Evolutionary conservation across 2,329 filamentous ascomycete genomes (phyloP).

Genomic region (Domatiomyces globalis): DNA sequence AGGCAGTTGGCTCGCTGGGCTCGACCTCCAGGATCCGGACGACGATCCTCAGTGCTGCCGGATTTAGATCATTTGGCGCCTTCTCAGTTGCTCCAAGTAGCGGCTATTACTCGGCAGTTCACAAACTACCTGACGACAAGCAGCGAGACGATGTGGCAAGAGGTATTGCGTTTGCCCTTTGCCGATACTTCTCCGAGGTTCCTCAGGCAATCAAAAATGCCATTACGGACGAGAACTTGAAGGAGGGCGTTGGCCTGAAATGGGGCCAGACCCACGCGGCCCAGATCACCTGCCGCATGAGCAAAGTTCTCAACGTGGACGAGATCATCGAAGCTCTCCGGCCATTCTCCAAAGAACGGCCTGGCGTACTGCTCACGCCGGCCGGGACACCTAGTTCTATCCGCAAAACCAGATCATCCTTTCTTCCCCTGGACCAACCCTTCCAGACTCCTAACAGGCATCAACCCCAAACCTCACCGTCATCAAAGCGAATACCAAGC

Average conservation of each 20-base stretch:
- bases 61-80: conserved; percentile 77
- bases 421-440: conserved; percentile 11
- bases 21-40: conserved; percentile 90
- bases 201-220: conserved; percentile 60
- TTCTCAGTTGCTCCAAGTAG: conserved; percentile 89
- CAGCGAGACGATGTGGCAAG: conserved; percentile 91
- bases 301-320: conserved; percentile 59
- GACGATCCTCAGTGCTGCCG: conserved; percentile 79
- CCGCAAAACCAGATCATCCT: conserved; percentile 16
- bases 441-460: conserved; percentile 6
- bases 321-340: conserved; percentile 59
- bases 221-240: conserved; percentile 36
- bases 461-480: background rate
- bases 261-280: conserved; percentile 70
- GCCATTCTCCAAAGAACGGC: conserved; percentile 17
- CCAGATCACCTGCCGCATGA: conserved; percentile 73
- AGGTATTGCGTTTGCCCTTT: conserved; percentile 78
- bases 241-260: conserved; percentile 15
- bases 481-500: conserved; percentile 12
- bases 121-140: conserved; percentile 78
- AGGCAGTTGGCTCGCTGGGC: conserved; percentile 70
- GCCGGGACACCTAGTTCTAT: conserved; percentile 14
- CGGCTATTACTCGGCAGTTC: conserved; percentile 77
- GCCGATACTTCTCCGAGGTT: conserved; percentile 87
- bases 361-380: conserved; percentile 10